Conservation (phyloP, 306 rosid species). For the Gastrolobium bilobum region DNA sequence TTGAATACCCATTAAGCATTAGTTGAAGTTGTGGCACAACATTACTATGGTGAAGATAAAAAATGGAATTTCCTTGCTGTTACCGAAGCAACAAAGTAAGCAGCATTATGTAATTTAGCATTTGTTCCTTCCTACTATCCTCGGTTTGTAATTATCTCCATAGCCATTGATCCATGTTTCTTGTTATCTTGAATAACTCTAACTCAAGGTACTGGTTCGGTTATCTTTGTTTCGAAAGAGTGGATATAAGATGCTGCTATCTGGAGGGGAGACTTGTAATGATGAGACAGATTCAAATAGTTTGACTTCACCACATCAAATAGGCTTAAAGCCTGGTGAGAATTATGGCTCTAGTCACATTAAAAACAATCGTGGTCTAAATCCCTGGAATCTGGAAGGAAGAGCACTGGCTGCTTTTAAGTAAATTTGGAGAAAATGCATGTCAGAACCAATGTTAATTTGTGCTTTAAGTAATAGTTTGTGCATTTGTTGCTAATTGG, state of each 20-base stretch:
- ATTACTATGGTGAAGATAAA: slow-evolving; percentile 60
- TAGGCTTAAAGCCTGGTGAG: neutral
- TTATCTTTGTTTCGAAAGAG: slow-evolving; percentile 71
- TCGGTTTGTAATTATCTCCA: slow-evolving; percentile 10
- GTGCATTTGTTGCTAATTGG: no score
- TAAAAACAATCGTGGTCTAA: no score
- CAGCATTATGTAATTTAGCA: neutral
- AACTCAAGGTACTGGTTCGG: slow-evolving; percentile 71
- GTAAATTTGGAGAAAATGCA: no score
- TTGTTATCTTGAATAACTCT: neutral
- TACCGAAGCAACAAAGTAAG: slow-evolving; percentile 40
- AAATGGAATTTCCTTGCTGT: slow-evolving; percentile 82
- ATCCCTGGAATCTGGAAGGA: no score
- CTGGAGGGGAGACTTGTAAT: slow-evolving; percentile 74
- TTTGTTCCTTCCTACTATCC: slow-evolving; percentile 22
- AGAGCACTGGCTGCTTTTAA: no score
- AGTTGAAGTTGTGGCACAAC: no score
- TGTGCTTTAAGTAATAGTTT: no score
- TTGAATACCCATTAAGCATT: no score
- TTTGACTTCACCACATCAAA: slow-evolving; percentile 48
- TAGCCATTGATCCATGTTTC: slow-evolving; percentile 6
- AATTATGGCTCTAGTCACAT: no score
- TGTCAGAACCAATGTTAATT: no score
- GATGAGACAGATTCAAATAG: slow-evolving; percentile 47
- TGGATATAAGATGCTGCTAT: slow-evolving; percentile 79